Evolutionary conservation across 1,139 yeast genomes (phyloP), one percentile per base, ranked within the genome.

Genomic region (Suhomyces ambrosiae): DNA sequence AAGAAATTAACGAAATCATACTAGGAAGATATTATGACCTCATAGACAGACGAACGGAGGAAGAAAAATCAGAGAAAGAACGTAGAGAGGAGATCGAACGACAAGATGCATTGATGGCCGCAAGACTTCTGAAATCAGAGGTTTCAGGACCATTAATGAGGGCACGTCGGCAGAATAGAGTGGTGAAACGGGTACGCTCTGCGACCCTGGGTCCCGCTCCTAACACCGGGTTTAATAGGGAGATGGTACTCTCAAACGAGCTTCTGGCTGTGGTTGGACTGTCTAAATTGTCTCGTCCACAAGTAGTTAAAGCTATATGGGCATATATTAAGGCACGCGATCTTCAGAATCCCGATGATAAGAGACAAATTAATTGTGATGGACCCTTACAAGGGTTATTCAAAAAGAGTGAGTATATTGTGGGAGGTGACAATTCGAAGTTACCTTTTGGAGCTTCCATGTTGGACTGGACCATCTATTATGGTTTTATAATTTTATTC

Each of bases 261-360:
- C 67, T 86, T 26, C 66, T 70, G 28, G 65, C 53, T 4, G 58
- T 86, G 7, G 49, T 68, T 7, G 78, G 68, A 0, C 60, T 52
- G n/a, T 58, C 57, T 4, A 52, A 60, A 39, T 54, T 75, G 38
- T 74, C 87, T 2, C 65, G 95, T 48, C 83, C 94, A 0, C 83
- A 82, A 53, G 82, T 83, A 18, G 90, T 85, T 22, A 84, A 85
- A 49, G 64, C 62, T 32, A 62, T 86, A 14, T 87, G 96, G 96
- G 76, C 69, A 9, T 80, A 87, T 56, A 85, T 87, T 46, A 84
- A 82, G 53, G 74, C 60, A 15, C 57, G 82, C 42, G 60, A 78
- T 33, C 62, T 87, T 28, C 96, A 86, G 54, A 80, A 85, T 49
- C 87, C 90, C 1, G 57, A 65, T 1, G 87, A 86, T 57, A 74